phyloP scores from a whole-genome alignment of 2,329 filamentous ascomycete genomes.

The Septoria linicola region DNA sequence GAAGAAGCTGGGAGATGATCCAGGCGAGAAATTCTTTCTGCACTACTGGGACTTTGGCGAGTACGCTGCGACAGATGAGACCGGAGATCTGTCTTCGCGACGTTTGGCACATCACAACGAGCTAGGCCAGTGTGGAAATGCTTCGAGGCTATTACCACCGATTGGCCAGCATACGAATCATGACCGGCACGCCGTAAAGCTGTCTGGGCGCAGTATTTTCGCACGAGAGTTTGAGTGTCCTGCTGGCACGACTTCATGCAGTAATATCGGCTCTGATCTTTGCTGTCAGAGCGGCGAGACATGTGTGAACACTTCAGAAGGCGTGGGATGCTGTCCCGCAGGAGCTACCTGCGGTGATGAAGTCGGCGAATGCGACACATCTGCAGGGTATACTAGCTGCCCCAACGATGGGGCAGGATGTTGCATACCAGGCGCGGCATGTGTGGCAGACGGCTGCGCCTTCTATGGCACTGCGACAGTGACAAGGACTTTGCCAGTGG shows the following conservation, averaged over 20 bases:
- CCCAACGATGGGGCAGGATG: conserved; percentile 66
- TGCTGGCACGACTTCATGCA: conserved; percentile 63
- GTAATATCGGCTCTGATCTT: conserved; percentile 65
- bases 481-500: conserved; percentile 21
- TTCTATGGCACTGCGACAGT: conserved; percentile 36
- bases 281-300: conserved; percentile 68
- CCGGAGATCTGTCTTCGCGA: neutral
- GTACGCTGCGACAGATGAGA: neutral
- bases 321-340: conserved; percentile 71
- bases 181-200: conserved; percentile 16
- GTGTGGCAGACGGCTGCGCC: conserved; percentile 69
- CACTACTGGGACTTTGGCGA: conserved; percentile 59
- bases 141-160: conserved; percentile 43
- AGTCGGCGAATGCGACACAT: conserved; percentile 60
- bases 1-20: conserved; percentile 69
- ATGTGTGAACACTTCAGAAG: conserved; percentile 62
- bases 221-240: conserved; percentile 67
- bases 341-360: conserved; percentile 63
- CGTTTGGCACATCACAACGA: conserved; percentile 10
- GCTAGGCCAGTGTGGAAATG: conserved; percentile 9
- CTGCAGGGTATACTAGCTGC: conserved; percentile 63
- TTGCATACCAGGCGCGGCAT: conserved; percentile 70
- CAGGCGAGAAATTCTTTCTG: conserved; percentile 70
- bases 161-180: conserved; percentile 51
- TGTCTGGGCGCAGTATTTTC: conserved; percentile 39